phyloP scores from a whole-genome alignment of 2,329 filamentous ascomycete genomes.

The Botrytis porri region DNA sequence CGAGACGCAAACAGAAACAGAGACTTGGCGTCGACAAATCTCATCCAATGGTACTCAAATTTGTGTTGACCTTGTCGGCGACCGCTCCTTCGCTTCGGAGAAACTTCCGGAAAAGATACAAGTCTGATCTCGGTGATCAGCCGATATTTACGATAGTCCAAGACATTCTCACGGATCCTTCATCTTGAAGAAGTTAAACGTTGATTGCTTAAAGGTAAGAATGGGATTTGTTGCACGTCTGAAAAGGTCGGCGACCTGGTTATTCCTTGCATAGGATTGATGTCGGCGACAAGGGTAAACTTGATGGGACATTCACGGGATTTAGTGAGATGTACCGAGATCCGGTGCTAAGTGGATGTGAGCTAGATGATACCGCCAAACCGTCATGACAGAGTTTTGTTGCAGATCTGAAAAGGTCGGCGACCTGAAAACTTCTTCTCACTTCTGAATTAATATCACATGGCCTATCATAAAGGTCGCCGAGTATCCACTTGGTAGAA shows the following conservation, averaged over 20 bases:
- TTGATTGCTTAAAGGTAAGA: not conserved
- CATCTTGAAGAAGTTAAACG: constrained; percentile 9
- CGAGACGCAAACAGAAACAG: not conserved
- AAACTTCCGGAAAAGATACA: not conserved
- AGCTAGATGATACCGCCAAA: not conserved
- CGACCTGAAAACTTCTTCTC: not conserved
- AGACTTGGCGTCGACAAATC: not conserved
- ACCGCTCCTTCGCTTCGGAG: constrained; percentile 10
- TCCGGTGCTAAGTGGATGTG: not conserved
- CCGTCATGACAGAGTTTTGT: not conserved
- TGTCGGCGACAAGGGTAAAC: not conserved
- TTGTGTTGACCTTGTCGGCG: constrained; percentile 3
- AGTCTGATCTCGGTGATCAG: not conserved
- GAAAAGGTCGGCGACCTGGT: constrained; percentile 15
- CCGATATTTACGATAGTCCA: not conserved
- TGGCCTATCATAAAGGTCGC: not conserved
- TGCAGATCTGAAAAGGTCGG: constrained; percentile 16
- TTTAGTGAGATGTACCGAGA: not conserved
- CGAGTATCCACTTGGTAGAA: constrained; percentile 1
- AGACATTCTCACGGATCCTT: not conserved
- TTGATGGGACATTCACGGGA: not conserved
- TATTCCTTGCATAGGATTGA: constrained; percentile 2
- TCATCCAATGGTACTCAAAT: not conserved
- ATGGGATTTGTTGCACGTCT: constrained; percentile 14
- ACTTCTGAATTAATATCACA: not conserved